phyloP scores from a whole-genome alignment of 139 green algal species.

The Haematococcus lacustris region DNA sequence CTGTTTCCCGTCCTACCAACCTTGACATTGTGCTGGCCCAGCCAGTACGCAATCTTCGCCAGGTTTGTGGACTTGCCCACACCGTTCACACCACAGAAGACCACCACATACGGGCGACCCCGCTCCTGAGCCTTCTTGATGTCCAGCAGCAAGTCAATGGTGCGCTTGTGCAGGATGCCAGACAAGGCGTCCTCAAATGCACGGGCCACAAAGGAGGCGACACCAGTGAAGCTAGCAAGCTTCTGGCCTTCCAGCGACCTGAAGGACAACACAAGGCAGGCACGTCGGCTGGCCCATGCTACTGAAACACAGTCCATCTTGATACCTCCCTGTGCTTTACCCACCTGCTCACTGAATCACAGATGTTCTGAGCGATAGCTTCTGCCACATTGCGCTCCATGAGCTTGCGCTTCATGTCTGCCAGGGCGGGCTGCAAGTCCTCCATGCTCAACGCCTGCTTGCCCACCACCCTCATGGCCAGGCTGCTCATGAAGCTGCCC shows the following conservation, averaged over 20 bases:
- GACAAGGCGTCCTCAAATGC: slow-evolving; percentile 76
- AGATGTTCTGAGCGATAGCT: slow-evolving; percentile 72
- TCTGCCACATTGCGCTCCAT: slow-evolving; percentile 98
- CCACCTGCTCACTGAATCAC: slow-evolving; percentile 3
- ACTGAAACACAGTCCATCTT: too few relatives aligned
- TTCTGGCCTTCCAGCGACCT: slow-evolving; percentile 71
- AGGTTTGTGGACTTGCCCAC: slow-evolving; percentile 99
- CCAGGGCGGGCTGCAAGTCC: slow-evolving; percentile 81
- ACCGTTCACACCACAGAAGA: slow-evolving; percentile 98
- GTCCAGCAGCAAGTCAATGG: slow-evolving; percentile 50
- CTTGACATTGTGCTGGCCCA: slow-evolving; percentile 56
- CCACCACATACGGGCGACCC: slow-evolving; percentile 87
- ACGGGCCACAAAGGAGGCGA: slow-evolving; percentile 59
- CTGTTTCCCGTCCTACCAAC: too few relatives aligned
- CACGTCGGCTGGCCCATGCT: too few relatives aligned
- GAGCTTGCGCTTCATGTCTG: slow-evolving; percentile 84
- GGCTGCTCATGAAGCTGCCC: slow-evolving; percentile 59
- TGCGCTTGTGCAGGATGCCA: slow-evolving; percentile 80
- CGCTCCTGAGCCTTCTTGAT: slow-evolving; percentile 44
- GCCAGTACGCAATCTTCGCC: slow-evolving; percentile 96
- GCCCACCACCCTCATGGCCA: slow-evolving; percentile 70
- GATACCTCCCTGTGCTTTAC: too few relatives aligned
- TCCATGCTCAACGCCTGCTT: slow-evolving; percentile 53
- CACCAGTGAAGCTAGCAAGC: slow-evolving; percentile 81
- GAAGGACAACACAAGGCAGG: slow-evolving; percentile 12